These are phyloP conservation scores for Erysimum cheiri DNA, from an alignment of 441 rosid species.

Conservation along the genomic window DNA sequence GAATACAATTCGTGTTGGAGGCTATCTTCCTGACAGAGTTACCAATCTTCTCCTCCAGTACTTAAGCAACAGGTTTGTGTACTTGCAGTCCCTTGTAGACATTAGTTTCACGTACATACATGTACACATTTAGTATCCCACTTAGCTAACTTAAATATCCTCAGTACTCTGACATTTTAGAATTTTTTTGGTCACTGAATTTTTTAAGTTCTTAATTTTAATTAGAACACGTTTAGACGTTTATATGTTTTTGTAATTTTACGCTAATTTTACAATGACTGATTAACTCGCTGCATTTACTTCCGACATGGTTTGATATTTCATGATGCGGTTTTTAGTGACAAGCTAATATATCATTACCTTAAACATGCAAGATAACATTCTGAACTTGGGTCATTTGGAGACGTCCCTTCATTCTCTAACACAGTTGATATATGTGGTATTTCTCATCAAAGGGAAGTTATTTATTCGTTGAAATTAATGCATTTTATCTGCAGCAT, in stretches of 20 bases:
- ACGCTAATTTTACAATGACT: background rate
- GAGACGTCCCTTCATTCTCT: background rate
- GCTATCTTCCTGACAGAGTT: slow-evolving; percentile 97
- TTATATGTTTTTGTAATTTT: slow-evolving; percentile 17
- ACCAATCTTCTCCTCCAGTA: slow-evolving; percentile 95
- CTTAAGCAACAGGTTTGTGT: slow-evolving; percentile 82
- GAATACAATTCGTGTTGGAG: slow-evolving; percentile 81
- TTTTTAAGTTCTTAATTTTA: background rate
- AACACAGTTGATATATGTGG: background rate
- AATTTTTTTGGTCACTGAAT: background rate
- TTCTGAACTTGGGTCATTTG: slow-evolving; percentile 16
- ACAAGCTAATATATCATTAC: slow-evolving; percentile 15
- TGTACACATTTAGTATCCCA: slow-evolving; percentile 16
- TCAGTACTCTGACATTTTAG: slow-evolving; percentile 3
- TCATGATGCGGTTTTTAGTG: background rate
- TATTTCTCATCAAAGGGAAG: background rate
- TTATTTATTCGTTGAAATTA: slow-evolving; percentile 6
- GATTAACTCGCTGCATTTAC: slow-evolving; percentile 4
- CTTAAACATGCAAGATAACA: slow-evolving; percentile 9
- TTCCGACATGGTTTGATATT: slow-evolving; percentile 15
- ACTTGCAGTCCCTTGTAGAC: slow-evolving; percentile 22
- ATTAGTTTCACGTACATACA: slow-evolving; percentile 16
- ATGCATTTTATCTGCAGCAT: slow-evolving; percentile 64
- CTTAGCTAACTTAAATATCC: slow-evolving; percentile 14
- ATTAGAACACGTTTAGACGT: slow-evolving; percentile 5